Percentiles rank a stretch among this genome's conserved stretches.
These are phyloP conservation scores for Geosmithia flava DNA, from an alignment of 2,329 filamentous ascomycete species.

Conservation along the genomic window DNA sequence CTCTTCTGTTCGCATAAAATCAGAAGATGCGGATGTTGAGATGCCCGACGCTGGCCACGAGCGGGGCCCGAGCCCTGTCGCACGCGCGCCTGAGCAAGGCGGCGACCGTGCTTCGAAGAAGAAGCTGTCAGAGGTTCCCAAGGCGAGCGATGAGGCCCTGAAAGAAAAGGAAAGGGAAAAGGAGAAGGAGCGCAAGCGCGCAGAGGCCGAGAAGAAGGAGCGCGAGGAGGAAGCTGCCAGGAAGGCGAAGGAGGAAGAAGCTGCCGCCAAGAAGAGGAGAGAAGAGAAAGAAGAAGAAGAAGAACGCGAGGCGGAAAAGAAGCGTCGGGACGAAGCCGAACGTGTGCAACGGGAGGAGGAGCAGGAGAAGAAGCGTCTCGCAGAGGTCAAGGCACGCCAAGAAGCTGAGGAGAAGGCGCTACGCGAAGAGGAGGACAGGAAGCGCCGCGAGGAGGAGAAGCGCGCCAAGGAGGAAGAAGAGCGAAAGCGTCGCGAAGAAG, in stretches of 20 bases:
- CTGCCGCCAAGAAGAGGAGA: constrained; percentile 7
- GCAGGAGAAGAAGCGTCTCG: constrained; percentile 21
- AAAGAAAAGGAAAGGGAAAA: constrained; percentile 5
- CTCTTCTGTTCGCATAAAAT: constrained; percentile 42
- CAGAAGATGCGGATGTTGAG: constrained; percentile 41
- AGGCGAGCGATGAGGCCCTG: constrained; percentile 19
- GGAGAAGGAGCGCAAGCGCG: constrained; percentile 14
- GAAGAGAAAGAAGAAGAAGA: constrained; percentile 13
- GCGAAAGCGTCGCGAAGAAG: constrained; percentile 25
- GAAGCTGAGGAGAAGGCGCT: constrained; percentile 22
- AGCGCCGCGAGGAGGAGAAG: constrained; percentile 23
- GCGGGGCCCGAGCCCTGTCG: constrained; percentile 7
- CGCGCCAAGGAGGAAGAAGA: constrained; percentile 24
- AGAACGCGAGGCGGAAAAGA: constrained; percentile 20
- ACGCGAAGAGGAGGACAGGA: constrained; percentile 24
- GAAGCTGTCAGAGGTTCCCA: constrained; percentile 14
- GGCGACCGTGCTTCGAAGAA: constrained; percentile 8
- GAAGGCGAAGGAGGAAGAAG: constrained; percentile 3
- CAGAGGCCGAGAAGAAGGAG: constrained; percentile 11
- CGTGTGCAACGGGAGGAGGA: constrained; percentile 9
- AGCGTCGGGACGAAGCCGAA: constrained; percentile 17
- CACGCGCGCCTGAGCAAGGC: constrained; percentile 9
- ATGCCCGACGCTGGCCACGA: constrained; percentile 35
- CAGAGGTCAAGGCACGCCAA: constrained; percentile 29
- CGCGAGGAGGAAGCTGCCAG: constrained; percentile 12